Evolutionary conservation across 768 basidiomycete species (phyloP), one percentile per base, ranked within the genome.

Genomic region (Termitomyces heimii): DNA sequence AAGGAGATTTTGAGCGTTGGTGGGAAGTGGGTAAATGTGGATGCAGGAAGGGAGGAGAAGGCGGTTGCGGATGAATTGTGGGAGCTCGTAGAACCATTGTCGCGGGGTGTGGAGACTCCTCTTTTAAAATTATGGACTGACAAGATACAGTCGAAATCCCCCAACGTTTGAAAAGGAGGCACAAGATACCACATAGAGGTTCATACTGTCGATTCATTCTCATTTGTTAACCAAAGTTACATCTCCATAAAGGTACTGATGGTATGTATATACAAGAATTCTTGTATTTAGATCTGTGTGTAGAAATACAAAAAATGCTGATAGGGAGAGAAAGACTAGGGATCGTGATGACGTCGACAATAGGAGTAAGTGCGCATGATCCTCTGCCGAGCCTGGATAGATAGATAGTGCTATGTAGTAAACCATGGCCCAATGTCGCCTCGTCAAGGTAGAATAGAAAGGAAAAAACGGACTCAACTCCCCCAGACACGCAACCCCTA

Each of bases 11-110:
- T 54, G 28, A 59, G 50, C n/a, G 62, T 55, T 24, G 53, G 55
- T 9, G 61, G 62, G 40, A 57, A 60, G 51, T 89, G 88, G 88
- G 73, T 80, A 2, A 70, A 70, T 4, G 65, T 89, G 29, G 82
- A 90, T 68, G 89, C 86, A 4, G 82, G 83, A 29, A 69, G 65
- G 58, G 74, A 72, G 20, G 70, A 64, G 63, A 78, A 81, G 3
- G 73, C 67, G 5, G 85, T 91, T 2, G 70, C 77, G 48, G 67
- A 74, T 32, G 79, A 80, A 28, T 70, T 91, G 3, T 89, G 86
- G 86, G 60, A 53, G 28, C 66, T 70, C 16, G 77, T 86, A 14
- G 67, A 75, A 51, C 75, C 79, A 3, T 65, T 85, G 6, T 63
- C 70, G 14, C 63, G 62, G 18, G 76, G 77, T 0, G 62, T 78